Percentiles rank a stretch among this genome's conserved stretches.
These are phyloP conservation scores for Sugiyamaella boreocaroliniensis DNA, from an alignment of 805 yeast species.

Conservation along the genomic window DNA sequence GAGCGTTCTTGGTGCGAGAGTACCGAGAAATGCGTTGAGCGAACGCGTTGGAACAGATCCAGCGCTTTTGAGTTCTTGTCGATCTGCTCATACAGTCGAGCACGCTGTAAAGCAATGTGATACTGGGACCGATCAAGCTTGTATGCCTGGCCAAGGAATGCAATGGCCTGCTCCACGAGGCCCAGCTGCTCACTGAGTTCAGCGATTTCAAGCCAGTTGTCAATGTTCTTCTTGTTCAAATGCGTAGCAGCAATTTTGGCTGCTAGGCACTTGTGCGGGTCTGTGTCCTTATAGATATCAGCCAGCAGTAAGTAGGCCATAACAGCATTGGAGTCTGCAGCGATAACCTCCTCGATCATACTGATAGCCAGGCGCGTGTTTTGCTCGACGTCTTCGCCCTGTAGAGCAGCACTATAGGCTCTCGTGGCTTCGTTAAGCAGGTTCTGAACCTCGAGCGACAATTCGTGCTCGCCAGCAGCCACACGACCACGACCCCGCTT, in stretches of 20 bases:
- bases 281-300: slow-evolving; percentile 46
- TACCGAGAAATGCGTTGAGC: slow-evolving; percentile 4
- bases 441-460: slow-evolving; percentile 67
- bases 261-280: slow-evolving; percentile 29
- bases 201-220: slow-evolving; percentile 84
- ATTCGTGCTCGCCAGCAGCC: slow-evolving; percentile 6
- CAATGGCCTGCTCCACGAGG: slow-evolving; percentile 45
- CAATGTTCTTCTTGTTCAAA: slow-evolving; percentile 66
- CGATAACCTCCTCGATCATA: slow-evolving; percentile 28
- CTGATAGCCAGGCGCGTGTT: slow-evolving; percentile 31
- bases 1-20: slow-evolving; percentile 1
- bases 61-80: slow-evolving; percentile 25
- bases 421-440: slow-evolving; percentile 70
- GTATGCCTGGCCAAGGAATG: slow-evolving; percentile 72
- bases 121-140: slow-evolving; percentile 80
- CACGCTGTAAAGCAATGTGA: slow-evolving; percentile 73
- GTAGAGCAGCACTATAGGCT: slow-evolving; percentile 40
- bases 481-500: neutral
- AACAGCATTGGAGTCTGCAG: slow-evolving; percentile 24
- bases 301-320: slow-evolving; percentile 28
- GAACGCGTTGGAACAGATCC: slow-evolving; percentile 20
- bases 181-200: slow-evolving; percentile 71
- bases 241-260: slow-evolving; percentile 50
- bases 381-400: slow-evolving; percentile 38
- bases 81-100: slow-evolving; percentile 27